Percentiles rank a stretch among this genome's conserved stretches.
These are phyloP conservation scores for Antitrichia curtipendula DNA, from an alignment of 225 moss, liverwort and hornwort species.

Conservation along the genomic window DNA sequence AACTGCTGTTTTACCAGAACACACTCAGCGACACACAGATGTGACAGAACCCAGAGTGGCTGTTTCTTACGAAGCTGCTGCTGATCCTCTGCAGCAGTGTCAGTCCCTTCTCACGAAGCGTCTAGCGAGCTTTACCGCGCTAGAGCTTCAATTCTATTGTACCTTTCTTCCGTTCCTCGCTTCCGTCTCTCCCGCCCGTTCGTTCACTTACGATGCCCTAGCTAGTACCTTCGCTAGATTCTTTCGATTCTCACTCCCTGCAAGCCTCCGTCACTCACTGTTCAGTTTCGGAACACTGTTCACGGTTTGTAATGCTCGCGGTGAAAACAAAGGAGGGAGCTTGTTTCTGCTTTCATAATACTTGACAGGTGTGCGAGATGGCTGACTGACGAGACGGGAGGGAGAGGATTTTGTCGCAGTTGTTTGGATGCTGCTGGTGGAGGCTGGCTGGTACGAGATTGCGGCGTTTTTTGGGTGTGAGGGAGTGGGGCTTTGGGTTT, in stretches of 20 bases:
- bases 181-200: neutral
- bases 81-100: neutral
- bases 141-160: neutral
- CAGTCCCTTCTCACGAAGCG: slow-evolving; percentile 1
- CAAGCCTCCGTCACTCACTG: neutral
- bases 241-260: neutral
- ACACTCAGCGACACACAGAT: neutral
- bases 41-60: neutral
- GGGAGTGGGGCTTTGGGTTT: neutral
- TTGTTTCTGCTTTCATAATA: neutral
- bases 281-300: neutral
- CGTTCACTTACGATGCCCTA: neutral
- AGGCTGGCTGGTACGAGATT: neutral
- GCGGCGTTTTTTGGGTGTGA: neutral
- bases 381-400: neutral
- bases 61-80: neutral
- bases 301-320: neutral
- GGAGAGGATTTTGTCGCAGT: neutral
- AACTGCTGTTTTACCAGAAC: neutral
- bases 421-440: slow-evolving; percentile 7
- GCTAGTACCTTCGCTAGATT: neutral
- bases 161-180: neutral
- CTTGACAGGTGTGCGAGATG: neutral
- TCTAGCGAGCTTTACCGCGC: neutral
- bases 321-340: neutral